Conservation (phyloP, 176 grass and related monocot species). For the Oryza australiensis region DNA sequence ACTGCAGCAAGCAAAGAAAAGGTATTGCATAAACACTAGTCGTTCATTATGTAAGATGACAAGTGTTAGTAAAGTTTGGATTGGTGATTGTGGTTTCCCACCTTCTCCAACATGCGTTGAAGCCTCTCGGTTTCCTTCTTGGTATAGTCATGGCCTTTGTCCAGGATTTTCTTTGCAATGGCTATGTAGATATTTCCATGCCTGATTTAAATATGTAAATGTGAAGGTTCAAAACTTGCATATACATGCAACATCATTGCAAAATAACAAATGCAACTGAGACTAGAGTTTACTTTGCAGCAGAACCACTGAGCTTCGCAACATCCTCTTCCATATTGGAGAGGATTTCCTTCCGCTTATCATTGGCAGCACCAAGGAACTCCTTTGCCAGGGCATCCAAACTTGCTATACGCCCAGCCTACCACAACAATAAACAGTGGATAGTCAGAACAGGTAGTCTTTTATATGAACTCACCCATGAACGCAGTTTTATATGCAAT, state of each 20-base stretch:
- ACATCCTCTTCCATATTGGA: slow-evolving; percentile 67
- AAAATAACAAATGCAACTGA: slow-evolving; percentile 5
- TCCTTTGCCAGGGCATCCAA: slow-evolving; percentile 75
- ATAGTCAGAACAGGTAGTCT: not conserved
- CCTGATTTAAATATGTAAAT: slow-evolving; percentile 33
- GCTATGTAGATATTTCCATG: slow-evolving; percentile 76
- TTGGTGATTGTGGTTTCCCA: not conserved
- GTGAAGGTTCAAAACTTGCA: not conserved
- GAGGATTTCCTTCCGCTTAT: slow-evolving; percentile 64
- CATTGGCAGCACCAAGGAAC: slow-evolving; percentile 56
- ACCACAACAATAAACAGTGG: not conserved
- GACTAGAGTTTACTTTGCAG: slow-evolving; percentile 53
- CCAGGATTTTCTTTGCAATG: slow-evolving; percentile 59
- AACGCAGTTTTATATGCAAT: not conserved
- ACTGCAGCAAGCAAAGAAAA: slow-evolving; percentile 41
- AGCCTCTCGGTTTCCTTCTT: slow-evolving; percentile 81
- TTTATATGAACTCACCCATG: not conserved
- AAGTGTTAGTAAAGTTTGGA: not conserved
- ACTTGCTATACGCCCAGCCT: slow-evolving; percentile 68
- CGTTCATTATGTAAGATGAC: not conserved
- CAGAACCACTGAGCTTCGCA: slow-evolving; percentile 64
- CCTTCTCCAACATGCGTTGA: slow-evolving; percentile 77
- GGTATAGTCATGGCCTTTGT: slow-evolving; percentile 62
- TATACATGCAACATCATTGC: not conserved
- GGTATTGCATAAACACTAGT: not conserved